Conservation (phyloP, 208 protist species). For the Leishmania amazonensis region DNA sequence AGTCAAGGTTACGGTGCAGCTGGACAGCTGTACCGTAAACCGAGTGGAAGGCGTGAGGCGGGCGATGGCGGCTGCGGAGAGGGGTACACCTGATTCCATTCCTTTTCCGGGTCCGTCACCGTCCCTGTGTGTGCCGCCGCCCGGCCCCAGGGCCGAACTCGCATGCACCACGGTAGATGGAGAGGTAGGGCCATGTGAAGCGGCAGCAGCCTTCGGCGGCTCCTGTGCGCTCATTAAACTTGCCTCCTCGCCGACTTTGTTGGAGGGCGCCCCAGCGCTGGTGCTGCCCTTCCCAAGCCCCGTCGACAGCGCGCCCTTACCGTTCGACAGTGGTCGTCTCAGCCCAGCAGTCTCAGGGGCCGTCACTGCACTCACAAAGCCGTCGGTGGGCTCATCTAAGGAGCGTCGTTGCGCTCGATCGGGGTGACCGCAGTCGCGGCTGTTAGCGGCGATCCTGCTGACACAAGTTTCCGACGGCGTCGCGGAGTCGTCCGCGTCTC, state of each 20-base stretch:
- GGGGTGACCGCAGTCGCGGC: background rate
- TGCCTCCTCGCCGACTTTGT: background rate
- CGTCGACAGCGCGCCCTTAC: background rate
- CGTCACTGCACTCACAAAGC: background rate
- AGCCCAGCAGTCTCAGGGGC: background rate
- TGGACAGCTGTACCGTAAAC: constrained; percentile 15
- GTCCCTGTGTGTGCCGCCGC: background rate
- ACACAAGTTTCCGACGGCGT: background rate
- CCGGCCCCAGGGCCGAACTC: background rate
- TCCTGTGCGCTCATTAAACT: background rate
- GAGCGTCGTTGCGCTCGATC: background rate
- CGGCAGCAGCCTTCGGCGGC: background rate
- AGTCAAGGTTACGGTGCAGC: constrained; percentile 12
- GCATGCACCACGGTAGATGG: background rate
- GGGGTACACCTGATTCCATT: constrained; percentile 1
- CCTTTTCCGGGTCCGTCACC: too few relatives aligned
- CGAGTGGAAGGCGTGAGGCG: constrained; percentile 18
- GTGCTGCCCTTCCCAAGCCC: background rate
- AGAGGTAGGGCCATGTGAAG: background rate
- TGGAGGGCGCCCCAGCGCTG: background rate
- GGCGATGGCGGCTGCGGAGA: constrained; percentile 17
- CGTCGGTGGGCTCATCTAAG: background rate
- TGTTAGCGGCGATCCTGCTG: background rate
- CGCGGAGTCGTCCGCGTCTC: background rate
- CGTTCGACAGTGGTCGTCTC: background rate